Evolutionary conservation across 441 rosid genomes (phyloP), one percentile per base, ranked within the genome.

Genomic region (Gossypium trilobum): DNA sequence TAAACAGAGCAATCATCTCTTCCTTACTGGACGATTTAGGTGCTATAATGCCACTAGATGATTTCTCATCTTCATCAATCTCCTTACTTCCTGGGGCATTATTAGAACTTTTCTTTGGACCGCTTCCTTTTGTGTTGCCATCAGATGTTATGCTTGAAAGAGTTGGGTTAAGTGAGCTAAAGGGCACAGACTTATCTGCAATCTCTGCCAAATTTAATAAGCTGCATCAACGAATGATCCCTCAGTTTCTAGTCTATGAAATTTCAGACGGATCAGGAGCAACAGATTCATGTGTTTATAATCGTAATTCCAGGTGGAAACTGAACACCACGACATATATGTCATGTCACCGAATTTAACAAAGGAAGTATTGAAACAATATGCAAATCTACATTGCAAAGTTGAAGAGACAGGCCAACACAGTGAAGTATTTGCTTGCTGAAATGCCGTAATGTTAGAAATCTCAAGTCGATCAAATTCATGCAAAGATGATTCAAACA

Each of bases 151-250:
- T 74, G 73, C 74, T 73, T n/a, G 83, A 78, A 71, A 66, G 51
- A 50, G 74, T 78, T 20, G 70, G 51, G 8, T 60, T 78, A 31
- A 46, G 70, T 10, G 61, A 77, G 39, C 68, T 20, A 70, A 82
- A 78, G 58, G 68, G 66, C 2, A 46, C 7, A 70, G 73, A 31
- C 50, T 78, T 63, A 80, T 81, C 86, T 84, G 85, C 86, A 80
- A 83, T 80, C 85, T 79, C 88, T 82, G 91, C 87, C 89, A 86
- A 86, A 87, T 79, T 82, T 69, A 86, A 89, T 80, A 84, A 85
- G 91, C 93, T 86, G 90, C 84, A 89, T 79, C 87, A 78, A 78
- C 81, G 80, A 77, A 65, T 76, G 79, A 58, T 39, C 80, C 74
- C 75, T 85, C 83, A 52, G 87, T 82, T 60, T 73, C 69, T 73